phyloP scores from a whole-genome alignment of 2,329 filamentous ascomycete genomes.

The Calycina herbarum region DNA sequence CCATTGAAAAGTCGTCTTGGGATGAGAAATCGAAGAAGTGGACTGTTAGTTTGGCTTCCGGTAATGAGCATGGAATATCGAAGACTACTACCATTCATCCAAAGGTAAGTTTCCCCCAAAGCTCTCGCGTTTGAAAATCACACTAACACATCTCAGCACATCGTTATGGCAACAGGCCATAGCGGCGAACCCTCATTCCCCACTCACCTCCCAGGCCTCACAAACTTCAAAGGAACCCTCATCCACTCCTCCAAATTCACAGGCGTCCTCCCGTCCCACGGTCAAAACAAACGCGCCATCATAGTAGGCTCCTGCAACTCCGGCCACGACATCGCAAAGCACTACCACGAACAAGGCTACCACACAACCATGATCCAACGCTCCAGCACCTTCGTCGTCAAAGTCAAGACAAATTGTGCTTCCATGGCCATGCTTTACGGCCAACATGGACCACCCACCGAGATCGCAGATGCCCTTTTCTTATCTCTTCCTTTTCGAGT shows the following conservation, averaged over 20 bases:
- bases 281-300: constrained; percentile 58
- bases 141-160: constrained; percentile 29
- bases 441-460: constrained; percentile 48
- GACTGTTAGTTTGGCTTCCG: constrained; percentile 50
- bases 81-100: constrained; percentile 14
- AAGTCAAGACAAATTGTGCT: constrained; percentile 47
- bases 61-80: constrained; percentile 20
- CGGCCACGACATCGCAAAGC: constrained; percentile 67
- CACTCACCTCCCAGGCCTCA: constrained; percentile 46
- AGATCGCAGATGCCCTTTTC: constrained; percentile 64
- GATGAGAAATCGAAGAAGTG: constrained; percentile 51
- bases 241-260: constrained; percentile 63
- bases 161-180: constrained; percentile 30
- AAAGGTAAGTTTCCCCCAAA: constrained; percentile 13
- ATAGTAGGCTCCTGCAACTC: constrained; percentile 70
- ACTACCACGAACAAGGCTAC: constrained; percentile 66
- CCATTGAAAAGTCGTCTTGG: constrained; percentile 45
- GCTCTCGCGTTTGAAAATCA: background rate
- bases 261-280: constrained; percentile 47
- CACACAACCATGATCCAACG: constrained; percentile 70
- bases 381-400: constrained; percentile 63
- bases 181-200: constrained; percentile 60
- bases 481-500: constrained; percentile 59
- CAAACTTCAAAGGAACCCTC: constrained; percentile 58
- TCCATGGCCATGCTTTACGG: constrained; percentile 45